phyloP scores from a whole-genome alignment of 805 yeast species.

The Candida hispaniensis region DNA sequence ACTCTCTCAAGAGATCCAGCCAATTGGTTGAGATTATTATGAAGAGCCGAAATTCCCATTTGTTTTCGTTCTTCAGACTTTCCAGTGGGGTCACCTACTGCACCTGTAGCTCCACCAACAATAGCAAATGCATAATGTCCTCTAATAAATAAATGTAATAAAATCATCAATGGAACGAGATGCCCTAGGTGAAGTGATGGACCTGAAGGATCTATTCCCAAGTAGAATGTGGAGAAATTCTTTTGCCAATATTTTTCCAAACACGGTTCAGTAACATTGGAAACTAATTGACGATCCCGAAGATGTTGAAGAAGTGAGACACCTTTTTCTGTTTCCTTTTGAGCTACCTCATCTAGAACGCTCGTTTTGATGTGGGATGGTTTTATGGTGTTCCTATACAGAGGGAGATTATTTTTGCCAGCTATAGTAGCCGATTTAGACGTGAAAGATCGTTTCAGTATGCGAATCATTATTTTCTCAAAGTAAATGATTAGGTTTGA shows the following conservation, averaged over 20 bases:
- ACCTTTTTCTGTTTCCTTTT: background rate
- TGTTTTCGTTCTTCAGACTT: constrained; percentile 60
- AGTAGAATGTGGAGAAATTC: constrained; percentile 41
- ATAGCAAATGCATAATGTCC: constrained; percentile 80
- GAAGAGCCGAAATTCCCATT: constrained; percentile 43
- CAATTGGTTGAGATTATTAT: constrained; percentile 47
- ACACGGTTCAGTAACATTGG: constrained; percentile 12
- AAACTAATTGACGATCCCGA: constrained; percentile 2
- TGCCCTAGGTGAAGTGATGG: constrained; percentile 83
- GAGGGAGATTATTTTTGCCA: background rate
- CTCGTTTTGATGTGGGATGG: constrained; percentile 1
- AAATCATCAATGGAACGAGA: constrained; percentile 71
- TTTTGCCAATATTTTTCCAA: constrained; percentile 4
- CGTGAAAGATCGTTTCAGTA: constrained; percentile 8
- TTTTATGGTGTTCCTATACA: constrained; percentile 6
- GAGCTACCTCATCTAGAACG: constrained; percentile 2
- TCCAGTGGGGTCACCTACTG: constrained; percentile 96
- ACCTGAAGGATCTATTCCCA: constrained; percentile 97
- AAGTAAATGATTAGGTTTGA: no score
- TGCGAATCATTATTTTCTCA: no score
- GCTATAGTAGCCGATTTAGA: constrained; percentile 13
- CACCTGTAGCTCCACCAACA: constrained; percentile 76
- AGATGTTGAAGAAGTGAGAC: constrained; percentile 8
- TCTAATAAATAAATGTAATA: constrained; percentile 70
- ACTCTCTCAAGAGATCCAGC: constrained; percentile 40